Evolutionary conservation across 2,329 filamentous ascomycete genomes (phyloP).

Genomic region (Domatiomyces globalis): DNA sequence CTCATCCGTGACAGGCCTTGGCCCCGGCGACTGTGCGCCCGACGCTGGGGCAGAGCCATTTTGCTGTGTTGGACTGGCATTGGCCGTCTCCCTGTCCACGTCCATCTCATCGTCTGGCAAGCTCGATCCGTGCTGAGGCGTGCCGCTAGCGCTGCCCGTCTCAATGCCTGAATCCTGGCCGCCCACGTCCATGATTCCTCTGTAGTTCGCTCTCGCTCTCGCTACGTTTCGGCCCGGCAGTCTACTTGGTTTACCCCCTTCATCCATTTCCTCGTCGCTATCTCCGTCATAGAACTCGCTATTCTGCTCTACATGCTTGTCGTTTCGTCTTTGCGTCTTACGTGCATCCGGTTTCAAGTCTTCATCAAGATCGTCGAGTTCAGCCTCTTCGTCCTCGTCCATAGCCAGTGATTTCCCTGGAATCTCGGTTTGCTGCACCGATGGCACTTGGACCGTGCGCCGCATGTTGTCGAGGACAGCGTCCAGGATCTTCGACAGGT

Average conservation of each 20-base stretch:
- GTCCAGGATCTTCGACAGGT: slow-evolving; percentile 52
- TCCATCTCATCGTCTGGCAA: slow-evolving; percentile 33
- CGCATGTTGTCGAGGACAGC: slow-evolving; percentile 54
- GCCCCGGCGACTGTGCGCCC: slow-evolving; percentile 6
- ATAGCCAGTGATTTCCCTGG: slow-evolving; percentile 43
- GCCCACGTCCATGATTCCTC: slow-evolving; percentile 44
- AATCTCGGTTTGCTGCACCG: slow-evolving; percentile 51
- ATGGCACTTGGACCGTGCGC: slow-evolving; percentile 47
- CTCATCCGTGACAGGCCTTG: slow-evolving; percentile 3
- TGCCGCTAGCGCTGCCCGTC: slow-evolving; percentile 33
- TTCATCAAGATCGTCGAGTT: slow-evolving; percentile 59
- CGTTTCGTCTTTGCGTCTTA: slow-evolving; percentile 67
- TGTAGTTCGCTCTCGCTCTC: slow-evolving; percentile 47
- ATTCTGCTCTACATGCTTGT: slow-evolving; percentile 60
- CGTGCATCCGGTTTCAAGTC: slow-evolving; percentile 76
- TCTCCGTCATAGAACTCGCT: slow-evolving; percentile 80
- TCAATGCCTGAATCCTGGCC: slow-evolving; percentile 40
- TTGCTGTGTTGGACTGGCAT: slow-evolving; percentile 4
- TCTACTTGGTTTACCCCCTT: slow-evolving; percentile 63
- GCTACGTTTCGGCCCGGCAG: slow-evolving; percentile 73
- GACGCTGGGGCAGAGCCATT: slow-evolving; percentile 12
- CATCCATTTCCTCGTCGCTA: slow-evolving; percentile 58
- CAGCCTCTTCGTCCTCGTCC: slow-evolving; percentile 52
- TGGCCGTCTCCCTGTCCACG: slow-evolving; percentile 13
- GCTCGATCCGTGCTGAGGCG: slow-evolving; percentile 30